Base-by-base conservation (phyloP, 176 grass and related monocot genomes). In the Juncus effusus region DNA sequence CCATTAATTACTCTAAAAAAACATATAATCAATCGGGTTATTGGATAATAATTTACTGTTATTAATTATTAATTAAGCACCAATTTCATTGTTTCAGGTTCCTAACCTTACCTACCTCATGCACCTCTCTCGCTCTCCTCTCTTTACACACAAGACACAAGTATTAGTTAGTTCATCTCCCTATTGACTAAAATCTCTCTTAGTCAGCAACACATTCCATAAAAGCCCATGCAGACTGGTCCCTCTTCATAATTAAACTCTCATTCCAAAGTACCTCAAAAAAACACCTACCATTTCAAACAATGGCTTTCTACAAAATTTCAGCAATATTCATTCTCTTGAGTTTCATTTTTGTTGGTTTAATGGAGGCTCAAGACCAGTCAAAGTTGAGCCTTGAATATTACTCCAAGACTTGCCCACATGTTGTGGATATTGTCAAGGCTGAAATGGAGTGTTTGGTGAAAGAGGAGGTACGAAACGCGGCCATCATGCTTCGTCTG, bases 321-420 rank as follows among this genome's bases (percentile, higher is more conserved):
- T 54, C 65, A 74, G 49, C 59, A 3, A 69, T 61, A 28, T 47
- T 69, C 5, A 66, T 90, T 8, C 59, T 58, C 36, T 0, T 78
- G 36, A 63, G 69, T 40, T 71, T 56, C 58, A 15, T 87, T 59
- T 36, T 82, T 13, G 51, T 71, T 38, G 56, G 54, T 6, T 62
- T 14, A 4, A 38, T 69, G 54, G 37, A 63, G 40, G 85, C 94
- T 11, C 88, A 89, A 56, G 88, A 87, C 40, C 72, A 74, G 36
- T 86, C 85, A 0, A 73, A 61, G 39, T 75, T 99, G 85, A 93
- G 85, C 78, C 69, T 99, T 62, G 64, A 84, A 13, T 83, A 93
- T 72, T 99, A 99, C 64, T 64, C 83, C 5, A 89, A 99, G 85
- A 86, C 94, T 2, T 99, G 94, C 61, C 94, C 88, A 0, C 74